These are phyloP conservation scores for Saxophila tyrrhenica DNA, from an alignment of 495 filamentous ascomycete species.

Conservation along the genomic window DNA sequence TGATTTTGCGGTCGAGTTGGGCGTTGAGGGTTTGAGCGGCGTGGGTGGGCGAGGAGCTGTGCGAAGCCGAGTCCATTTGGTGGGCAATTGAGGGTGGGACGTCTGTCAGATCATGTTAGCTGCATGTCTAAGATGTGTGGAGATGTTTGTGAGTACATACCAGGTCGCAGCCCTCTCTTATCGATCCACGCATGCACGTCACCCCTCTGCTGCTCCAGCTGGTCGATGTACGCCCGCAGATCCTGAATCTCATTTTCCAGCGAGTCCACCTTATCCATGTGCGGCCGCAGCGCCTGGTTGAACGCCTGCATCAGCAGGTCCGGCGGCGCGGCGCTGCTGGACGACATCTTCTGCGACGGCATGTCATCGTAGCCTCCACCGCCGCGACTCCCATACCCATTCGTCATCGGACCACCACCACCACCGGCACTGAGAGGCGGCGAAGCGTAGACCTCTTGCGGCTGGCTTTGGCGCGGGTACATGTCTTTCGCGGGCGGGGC, in stretches of 20 bases:
- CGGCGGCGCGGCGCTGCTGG: conserved; percentile 27
- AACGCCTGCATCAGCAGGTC: conserved; percentile 39
- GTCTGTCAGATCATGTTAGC: conserved; percentile 28
- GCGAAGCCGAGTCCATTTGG: conserved; percentile 35
- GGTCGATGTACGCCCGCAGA: conserved; percentile 32
- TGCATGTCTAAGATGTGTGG: not conserved
- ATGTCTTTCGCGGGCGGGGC: conserved; percentile 11
- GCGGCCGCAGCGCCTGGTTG: conserved; percentile 38
- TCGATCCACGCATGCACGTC: conserved; percentile 43
- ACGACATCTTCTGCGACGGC: not conserved
- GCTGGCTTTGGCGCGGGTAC: conserved; percentile 16
- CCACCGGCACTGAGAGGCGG: conserved; percentile 12
- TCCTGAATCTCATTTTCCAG: conserved; percentile 36
- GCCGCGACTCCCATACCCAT: conserved; percentile 13
- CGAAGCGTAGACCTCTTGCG: conserved; percentile 12
- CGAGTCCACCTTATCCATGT: conserved; percentile 36
- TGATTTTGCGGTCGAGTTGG: conserved; percentile 45
- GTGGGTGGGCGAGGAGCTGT: conserved; percentile 22
- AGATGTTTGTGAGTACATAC: conserved; percentile 23
- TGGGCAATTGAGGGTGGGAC: conserved; percentile 40
- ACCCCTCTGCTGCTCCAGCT: conserved; percentile 35
- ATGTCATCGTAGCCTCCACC: conserved; percentile 1
- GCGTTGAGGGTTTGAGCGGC: conserved; percentile 36
- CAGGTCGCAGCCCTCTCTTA: conserved; percentile 39
- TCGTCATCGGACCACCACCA: not conserved